Evolutionary conservation across 2,329 filamentous ascomycete species (phyloP), one percentile per base, ranked within the genome.

Genomic region (Diaporthe destruens): DNA sequence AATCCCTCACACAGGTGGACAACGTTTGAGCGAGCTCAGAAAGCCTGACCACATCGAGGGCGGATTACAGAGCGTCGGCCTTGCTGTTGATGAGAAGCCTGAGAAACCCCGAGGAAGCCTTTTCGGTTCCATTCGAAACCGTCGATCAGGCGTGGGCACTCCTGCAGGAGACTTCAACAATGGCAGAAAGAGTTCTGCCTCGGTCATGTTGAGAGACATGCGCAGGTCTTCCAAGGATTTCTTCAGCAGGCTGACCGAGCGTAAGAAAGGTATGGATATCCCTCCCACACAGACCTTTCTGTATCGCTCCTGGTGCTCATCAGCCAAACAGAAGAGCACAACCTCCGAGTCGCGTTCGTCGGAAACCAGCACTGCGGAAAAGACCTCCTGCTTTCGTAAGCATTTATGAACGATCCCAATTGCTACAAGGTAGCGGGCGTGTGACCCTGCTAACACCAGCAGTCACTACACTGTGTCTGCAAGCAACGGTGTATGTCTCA

Each of bases 111-210:
- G 54, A 29, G 44, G 7, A 11, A 54, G 71, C 49, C 51, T 36
- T n/a, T 55, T 74, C 49, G 18, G 57, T 14, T 66, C 42, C 7
- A 42, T 68, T 55, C 53, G 70, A n/a, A 51, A 61, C 29, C 72
- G 71, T 7, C 42, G 71, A 14, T 63, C 70, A 25, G 25, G n/a
- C 18, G 6, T 69, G 18, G 25, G 42, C 6, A 65, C 70, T 20
- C 70, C 70, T 9, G 36, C 18, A 3, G 53, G 18, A 23, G n/a
- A 36, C 18, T 25, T 4, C 2, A 53, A 54, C 7, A 55, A 71
- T 20, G 72, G 72, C n/a, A 67, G 72, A 34, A 71, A 67, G 71
- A 72, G 72, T 42, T 63, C 65, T 39, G 68, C 68, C 4, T 54
- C 68, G 12, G 44, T 53, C 44, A 44, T 70, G n/a, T 20, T 70